Percentiles rank a stretch among this genome's conserved stretches.
phyloP scores from a whole-genome alignment of 1,284 basidiomycete genomes.

The Austroboletus novae-zelandiae region DNA sequence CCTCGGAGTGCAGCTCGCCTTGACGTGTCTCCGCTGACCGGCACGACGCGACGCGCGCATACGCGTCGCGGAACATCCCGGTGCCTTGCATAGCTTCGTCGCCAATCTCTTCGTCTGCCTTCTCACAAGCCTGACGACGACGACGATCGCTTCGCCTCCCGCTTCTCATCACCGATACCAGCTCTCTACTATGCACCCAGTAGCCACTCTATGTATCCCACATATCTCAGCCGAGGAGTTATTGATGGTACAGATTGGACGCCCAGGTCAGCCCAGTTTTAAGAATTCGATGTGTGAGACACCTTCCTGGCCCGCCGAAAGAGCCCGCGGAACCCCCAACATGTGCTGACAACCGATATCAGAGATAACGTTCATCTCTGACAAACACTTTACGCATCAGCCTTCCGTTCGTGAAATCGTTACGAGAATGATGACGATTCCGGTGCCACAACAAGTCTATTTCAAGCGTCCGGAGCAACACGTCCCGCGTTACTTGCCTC shows the following conservation, averaged over 20 bases:
- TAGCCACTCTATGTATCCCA: too few species aligned
- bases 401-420: not conserved
- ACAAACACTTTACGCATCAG: slow-evolving; percentile 6
- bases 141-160: slow-evolving; percentile 11
- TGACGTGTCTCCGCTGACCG: not conserved
- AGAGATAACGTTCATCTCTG: slow-evolving; percentile 17
- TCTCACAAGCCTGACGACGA: not conserved
- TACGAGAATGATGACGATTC: slow-evolving; percentile 12
- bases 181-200: too few species aligned
- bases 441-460: slow-evolving; percentile 2
- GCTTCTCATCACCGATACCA: not conserved
- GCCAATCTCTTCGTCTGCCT: not conserved
- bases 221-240: too few species aligned
- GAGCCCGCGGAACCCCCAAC: too few species aligned
- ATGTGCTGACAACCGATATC: not conserved
- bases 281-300: too few species aligned
- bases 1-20: too few species aligned
- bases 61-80: slow-evolving; percentile 16
- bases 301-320: not conserved
- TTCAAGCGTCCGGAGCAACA: not conserved
- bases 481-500: too few species aligned
- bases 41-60: slow-evolving; percentile 3
- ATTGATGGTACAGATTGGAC: too few species aligned
- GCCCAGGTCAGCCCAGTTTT: too few species aligned
- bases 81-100: slow-evolving; percentile 10